Evolutionary conservation across 1,139 yeast species (phyloP).

Genomic region (Yamadazyma triangularis): DNA sequence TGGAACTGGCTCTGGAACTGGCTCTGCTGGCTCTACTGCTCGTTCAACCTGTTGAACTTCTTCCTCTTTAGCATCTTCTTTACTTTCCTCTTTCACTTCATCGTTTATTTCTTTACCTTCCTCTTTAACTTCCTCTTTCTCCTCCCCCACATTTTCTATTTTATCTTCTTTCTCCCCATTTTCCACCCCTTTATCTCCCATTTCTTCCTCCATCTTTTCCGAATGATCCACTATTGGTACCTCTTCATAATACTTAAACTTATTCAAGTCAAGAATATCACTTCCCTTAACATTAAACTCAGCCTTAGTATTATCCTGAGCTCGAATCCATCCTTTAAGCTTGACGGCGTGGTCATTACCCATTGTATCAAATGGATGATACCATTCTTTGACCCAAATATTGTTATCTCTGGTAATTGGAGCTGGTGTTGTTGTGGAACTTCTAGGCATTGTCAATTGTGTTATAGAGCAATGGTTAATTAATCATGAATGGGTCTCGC

Average conservation of each 20-base stretch:
- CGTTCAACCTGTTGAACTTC: background rate
- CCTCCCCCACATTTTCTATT: too few species aligned
- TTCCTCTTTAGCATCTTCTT: background rate
- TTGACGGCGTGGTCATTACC: slow-evolving; percentile 15
- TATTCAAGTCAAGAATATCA: slow-evolving; percentile 27
- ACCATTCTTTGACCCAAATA: slow-evolving; percentile 42
- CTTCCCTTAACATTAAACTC: slow-evolving; percentile 8
- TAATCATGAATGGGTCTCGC: too few species aligned
- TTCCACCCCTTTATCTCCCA: slow-evolving; percentile 3
- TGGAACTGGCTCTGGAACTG: background rate
- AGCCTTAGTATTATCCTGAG: slow-evolving; percentile 12
- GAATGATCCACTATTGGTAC: slow-evolving; percentile 15
- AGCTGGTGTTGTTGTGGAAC: slow-evolving; percentile 17
- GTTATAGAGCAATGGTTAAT: too few species aligned
- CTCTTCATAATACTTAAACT: slow-evolving; percentile 22
- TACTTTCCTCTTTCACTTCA: background rate
- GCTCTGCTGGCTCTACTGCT: background rate
- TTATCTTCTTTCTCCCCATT: slow-evolving; percentile 5
- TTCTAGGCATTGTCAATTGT: slow-evolving; percentile 18
- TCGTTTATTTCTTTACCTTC: too few species aligned
- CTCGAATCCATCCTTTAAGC: slow-evolving; percentile 41
- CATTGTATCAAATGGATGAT: slow-evolving; percentile 23
- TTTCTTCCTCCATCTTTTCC: slow-evolving; percentile 3
- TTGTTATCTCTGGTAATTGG: slow-evolving; percentile 10
- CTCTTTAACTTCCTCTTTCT: too few species aligned